phyloP scores from a whole-genome alignment of 2,329 filamentous ascomycete genomes.

The Truncatella angustata region DNA sequence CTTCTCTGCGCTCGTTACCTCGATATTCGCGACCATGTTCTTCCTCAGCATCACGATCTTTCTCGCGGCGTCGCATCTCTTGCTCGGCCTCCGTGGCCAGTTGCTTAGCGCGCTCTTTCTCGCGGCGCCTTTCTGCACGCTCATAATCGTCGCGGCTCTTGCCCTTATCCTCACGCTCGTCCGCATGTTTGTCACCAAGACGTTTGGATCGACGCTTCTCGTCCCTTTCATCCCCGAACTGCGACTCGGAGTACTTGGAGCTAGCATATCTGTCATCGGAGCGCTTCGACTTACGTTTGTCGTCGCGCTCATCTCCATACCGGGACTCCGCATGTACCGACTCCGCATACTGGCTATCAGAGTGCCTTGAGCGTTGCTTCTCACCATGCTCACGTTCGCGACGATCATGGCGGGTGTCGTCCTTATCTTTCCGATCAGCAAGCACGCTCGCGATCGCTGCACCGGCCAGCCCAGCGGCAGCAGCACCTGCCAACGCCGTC shows the following conservation, averaged over 20 bases:
- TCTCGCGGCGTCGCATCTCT: constrained; percentile 17
- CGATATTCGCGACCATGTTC: constrained; percentile 26
- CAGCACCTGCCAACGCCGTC: constrained; percentile 40
- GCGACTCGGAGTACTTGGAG: constrained; percentile 16
- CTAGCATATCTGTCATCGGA: constrained; percentile 16
- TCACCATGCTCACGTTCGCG: constrained; percentile 25
- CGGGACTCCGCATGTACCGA: neutral
- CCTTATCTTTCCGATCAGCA: constrained; percentile 31
- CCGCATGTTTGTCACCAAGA: constrained; percentile 14
- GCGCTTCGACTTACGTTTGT: constrained; percentile 24
- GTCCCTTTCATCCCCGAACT: constrained; percentile 22
- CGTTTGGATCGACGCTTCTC: constrained; percentile 28
- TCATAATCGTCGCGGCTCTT: constrained; percentile 24
- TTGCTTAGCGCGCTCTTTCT: constrained; percentile 18
- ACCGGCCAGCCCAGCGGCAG: constrained; percentile 47
- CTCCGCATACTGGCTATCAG: constrained; percentile 12
- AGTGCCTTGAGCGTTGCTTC: constrained; percentile 13
- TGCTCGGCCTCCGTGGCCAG: constrained; percentile 17
- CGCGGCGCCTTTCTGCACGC: constrained; percentile 20
- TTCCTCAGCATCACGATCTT: constrained; percentile 26
- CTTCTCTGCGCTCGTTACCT: constrained; percentile 18
- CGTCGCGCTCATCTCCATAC: constrained; percentile 16
- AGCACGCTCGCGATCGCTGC: constrained; percentile 48
- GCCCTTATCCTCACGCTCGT: constrained; percentile 22
- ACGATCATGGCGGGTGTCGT: constrained; percentile 24